These are phyloP conservation scores for Apophysomyces elegans DNA, from an alignment of 371 early-diverging fungal genomes.

Conservation along the genomic window DNA sequence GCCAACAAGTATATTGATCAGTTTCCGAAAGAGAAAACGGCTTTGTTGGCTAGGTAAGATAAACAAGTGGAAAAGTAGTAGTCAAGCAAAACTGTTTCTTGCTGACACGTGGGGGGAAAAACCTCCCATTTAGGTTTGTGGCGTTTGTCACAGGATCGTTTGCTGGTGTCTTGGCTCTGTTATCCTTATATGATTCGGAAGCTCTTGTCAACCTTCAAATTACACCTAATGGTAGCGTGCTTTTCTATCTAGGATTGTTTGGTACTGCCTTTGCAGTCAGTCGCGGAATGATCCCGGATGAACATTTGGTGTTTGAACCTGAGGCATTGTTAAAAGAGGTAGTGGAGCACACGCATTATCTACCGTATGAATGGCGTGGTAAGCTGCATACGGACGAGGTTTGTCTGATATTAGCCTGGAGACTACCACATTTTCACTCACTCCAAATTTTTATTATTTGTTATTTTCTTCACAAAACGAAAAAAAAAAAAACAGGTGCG, in stretches of 20 bases:
- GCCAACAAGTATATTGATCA: slow-evolving; percentile 88
- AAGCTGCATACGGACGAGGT: slow-evolving; percentile 85
- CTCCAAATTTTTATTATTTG: background rate
- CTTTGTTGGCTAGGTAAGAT: slow-evolving; percentile 73
- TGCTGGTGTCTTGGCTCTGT: slow-evolving; percentile 79
- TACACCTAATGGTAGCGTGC: slow-evolving; percentile 79
- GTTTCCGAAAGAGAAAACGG: slow-evolving; percentile 85
- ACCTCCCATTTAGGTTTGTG: slow-evolving; percentile 66
- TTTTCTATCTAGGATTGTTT: slow-evolving; percentile 92
- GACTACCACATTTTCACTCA: too few species aligned
- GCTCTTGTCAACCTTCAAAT: slow-evolving; percentile 88
- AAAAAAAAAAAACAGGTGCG: slow-evolving; percentile 60
- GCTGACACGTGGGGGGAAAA: background rate
- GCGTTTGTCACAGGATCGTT: slow-evolving; percentile 91
- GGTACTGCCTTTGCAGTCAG: slow-evolving; percentile 84
- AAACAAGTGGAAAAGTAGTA: background rate
- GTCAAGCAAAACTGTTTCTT: background rate
- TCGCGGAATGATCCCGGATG: slow-evolving; percentile 86
- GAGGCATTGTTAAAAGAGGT: slow-evolving; percentile 75
- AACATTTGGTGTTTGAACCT: slow-evolving; percentile 82
- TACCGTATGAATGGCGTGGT: slow-evolving; percentile 87
- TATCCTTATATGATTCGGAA: slow-evolving; percentile 90
- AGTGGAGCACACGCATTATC: slow-evolving; percentile 88
- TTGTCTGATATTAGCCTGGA: background rate
- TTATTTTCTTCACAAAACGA: background rate